Conservation (phyloP, 345 rosid genomes). For the Jatropha curcas region DNA sequence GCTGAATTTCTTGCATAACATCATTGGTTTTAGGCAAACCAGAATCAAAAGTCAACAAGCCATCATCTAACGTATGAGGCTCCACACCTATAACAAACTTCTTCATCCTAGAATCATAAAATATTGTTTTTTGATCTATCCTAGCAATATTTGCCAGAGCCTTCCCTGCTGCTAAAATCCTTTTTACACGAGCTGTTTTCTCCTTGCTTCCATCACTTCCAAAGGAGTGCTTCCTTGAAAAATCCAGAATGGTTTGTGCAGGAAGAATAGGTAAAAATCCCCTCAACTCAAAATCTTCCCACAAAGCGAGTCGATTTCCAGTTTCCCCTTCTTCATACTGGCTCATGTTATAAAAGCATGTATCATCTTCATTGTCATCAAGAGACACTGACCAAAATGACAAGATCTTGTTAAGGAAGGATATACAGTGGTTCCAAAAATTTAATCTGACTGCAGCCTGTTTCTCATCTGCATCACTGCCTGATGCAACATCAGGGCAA, state of each 20-base stretch:
- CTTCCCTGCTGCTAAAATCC: constrained; percentile 89
- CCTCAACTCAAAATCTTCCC: constrained; percentile 92
- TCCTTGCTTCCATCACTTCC: constrained; percentile 66
- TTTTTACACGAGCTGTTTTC: constrained; percentile 61
- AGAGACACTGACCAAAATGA: constrained; percentile 44
- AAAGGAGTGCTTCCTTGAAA: constrained; percentile 69
- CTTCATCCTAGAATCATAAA: constrained; percentile 69
- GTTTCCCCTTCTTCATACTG: constrained; percentile 90
- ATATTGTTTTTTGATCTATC: constrained; percentile 58
- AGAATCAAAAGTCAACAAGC: constrained; percentile 28
- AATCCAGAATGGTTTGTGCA: constrained; percentile 82
- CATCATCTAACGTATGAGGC: constrained; percentile 43
- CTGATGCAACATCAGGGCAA: constrained; percentile 69
- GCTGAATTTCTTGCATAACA: constrained; percentile 36
- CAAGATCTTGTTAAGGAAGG: constrained; percentile 70
- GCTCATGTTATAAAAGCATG: constrained; percentile 85
- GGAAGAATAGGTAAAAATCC: constrained; percentile 88
- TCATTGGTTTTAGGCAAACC: constrained; percentile 31
- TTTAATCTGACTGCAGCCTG: constrained; percentile 55
- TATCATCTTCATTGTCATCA: constrained; percentile 74
- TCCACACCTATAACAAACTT: constrained; percentile 72
- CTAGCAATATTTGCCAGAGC: constrained; percentile 56
- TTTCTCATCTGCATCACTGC: constrained; percentile 66
- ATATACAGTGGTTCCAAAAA: constrained; percentile 70
- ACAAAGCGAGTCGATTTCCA: constrained; percentile 80